Conservation (phyloP, 495 filamentous ascomycete species). For the Penicillium simplicissimum region DNA sequence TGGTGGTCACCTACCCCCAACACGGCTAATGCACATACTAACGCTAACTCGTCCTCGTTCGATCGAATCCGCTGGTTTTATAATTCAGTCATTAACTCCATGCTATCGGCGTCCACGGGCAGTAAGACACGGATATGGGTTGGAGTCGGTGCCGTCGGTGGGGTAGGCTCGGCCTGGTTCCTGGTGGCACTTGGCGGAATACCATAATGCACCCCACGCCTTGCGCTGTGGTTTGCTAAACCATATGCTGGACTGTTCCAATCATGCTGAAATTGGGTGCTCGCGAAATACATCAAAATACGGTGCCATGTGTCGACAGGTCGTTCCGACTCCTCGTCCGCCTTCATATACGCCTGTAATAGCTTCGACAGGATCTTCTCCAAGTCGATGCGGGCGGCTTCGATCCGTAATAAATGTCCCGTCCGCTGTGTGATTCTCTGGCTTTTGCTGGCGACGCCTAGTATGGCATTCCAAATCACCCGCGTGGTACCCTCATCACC, state of each 20-base stretch:
- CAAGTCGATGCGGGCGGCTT: neutral
- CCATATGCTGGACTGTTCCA: constrained; percentile 1
- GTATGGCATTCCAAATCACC: neutral
- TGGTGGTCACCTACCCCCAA: neutral
- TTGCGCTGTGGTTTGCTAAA: too few relatives aligned
- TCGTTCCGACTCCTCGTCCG: neutral
- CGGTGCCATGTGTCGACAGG: neutral
- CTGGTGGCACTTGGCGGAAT: too few relatives aligned
- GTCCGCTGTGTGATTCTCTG: constrained; percentile 1
- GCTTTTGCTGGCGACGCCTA: neutral
- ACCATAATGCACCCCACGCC: too few relatives aligned
- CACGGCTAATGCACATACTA: constrained; percentile 1
- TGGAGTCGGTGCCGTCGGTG: too few relatives aligned
- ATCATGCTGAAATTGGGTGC: neutral
- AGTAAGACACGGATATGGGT: too few relatives aligned
- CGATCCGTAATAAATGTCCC: constrained; percentile 3
- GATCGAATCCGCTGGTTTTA: neutral
- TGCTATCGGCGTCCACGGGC: too few relatives aligned
- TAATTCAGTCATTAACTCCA: constrained; percentile 1
- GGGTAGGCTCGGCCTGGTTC: too few relatives aligned
- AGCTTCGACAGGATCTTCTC: neutral
- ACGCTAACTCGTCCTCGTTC: constrained; percentile 1
- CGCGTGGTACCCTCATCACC: neutral
- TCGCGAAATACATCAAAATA: constrained; percentile 1
- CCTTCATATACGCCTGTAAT: constrained; percentile 4